Evolutionary conservation across 2,329 filamentous ascomycete genomes (phyloP).

Genomic region (Hymenoscyphus repandus): DNA sequence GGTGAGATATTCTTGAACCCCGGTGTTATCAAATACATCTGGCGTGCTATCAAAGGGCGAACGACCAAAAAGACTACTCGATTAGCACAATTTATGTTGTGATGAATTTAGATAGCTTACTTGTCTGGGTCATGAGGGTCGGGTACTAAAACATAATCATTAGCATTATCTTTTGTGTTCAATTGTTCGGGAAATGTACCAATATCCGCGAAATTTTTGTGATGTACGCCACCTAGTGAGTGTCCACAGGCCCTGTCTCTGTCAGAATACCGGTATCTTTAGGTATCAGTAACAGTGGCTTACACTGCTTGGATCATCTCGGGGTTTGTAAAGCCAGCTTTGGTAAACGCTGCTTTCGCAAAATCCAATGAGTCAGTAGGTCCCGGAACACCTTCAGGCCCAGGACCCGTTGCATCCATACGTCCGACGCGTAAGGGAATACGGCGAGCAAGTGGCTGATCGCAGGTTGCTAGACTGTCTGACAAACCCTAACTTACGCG

Average conservation of each 20-base stretch:
- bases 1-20: conserved; percentile 14
- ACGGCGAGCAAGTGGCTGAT: too few species aligned
- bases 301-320: conserved; percentile 49
- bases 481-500: neutral
- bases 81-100: neutral
- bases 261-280: too few species aligned
- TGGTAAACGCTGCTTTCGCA: conserved; percentile 47
- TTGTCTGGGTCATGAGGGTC: neutral
- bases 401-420: conserved; percentile 41
- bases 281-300: conserved; percentile 18
- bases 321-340: conserved; percentile 47
- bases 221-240: conserved; percentile 10
- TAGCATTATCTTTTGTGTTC: too few species aligned
- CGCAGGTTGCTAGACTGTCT: too few species aligned
- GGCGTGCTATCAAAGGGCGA: conserved; percentile 15
- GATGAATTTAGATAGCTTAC: neutral
- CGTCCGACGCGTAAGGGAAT: conserved; percentile 47
- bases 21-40: conserved; percentile 10
- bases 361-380: conserved; percentile 46
- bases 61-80: conserved; percentile 1
- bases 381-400: conserved; percentile 46
- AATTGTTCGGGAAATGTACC: neutral
- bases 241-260: conserved; percentile 10
- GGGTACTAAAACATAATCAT: neutral
- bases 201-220: conserved; percentile 8